phyloP scores from a whole-genome alignment of 495 filamentous ascomycete species.

The Penicillium pancosmium region DNA sequence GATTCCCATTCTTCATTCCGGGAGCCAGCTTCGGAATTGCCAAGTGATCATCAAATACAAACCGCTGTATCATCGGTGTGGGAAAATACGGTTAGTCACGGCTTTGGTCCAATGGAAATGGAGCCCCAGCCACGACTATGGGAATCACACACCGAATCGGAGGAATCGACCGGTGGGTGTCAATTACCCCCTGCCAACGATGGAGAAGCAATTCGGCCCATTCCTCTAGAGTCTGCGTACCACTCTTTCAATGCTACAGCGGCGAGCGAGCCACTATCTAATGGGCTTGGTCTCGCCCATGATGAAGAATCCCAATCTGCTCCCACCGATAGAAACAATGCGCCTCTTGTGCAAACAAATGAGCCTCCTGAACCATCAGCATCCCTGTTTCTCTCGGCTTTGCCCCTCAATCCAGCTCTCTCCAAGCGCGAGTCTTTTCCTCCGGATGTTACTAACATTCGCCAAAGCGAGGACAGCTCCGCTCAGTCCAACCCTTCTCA shows the following conservation, averaged over 20 bases:
- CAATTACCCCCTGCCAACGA: neutral
- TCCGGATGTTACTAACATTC: conserved; percentile 1
- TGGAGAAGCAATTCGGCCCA: neutral
- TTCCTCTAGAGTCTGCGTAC: neutral
- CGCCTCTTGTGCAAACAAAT: neutral
- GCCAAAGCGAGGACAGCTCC: neutral
- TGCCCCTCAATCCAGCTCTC: conserved; percentile 26
- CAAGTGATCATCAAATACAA: conserved; percentile 1
- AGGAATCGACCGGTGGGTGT: conserved; percentile 2
- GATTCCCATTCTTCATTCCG: neutral
- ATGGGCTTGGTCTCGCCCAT: neutral
- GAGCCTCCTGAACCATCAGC: conserved; percentile 1
- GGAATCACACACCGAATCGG: neutral
- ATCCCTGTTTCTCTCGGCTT: conserved; percentile 23
- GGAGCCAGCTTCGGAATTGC: neutral
- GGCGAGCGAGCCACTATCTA: neutral
- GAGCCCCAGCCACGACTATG: neutral
- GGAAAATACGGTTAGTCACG: conserved; percentile 7
- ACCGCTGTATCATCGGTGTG: conserved; percentile 11
- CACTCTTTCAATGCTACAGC: neutral
- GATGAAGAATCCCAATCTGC: neutral
- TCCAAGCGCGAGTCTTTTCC: conserved; percentile 11
- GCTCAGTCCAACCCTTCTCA: neutral
- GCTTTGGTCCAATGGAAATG: neutral
- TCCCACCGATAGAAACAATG: neutral